These are phyloP conservation scores for Gracilaria caudata DNA, from an alignment of 23 red algal genomes.

Conservation along the genomic window DNA sequence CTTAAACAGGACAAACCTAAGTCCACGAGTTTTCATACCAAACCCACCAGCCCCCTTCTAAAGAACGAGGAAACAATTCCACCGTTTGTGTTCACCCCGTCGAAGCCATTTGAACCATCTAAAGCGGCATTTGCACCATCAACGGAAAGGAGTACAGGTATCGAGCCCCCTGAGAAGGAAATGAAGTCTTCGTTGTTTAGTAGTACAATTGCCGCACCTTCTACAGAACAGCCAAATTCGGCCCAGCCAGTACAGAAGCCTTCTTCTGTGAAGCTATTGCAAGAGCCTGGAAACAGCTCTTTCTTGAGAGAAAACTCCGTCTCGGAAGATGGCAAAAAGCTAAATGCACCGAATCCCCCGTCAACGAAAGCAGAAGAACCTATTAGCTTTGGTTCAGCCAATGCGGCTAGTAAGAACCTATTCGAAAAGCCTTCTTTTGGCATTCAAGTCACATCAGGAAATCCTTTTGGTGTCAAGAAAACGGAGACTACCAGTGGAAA, in stretches of 20 bases:
- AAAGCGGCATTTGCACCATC: neutral
- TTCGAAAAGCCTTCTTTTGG: neutral
- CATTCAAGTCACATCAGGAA: neutral
- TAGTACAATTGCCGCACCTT: neutral
- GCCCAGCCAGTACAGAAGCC: neutral
- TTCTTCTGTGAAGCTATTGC: neutral
- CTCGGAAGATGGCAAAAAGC: neutral
- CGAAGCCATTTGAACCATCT: neutral
- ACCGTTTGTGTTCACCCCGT: neutral
- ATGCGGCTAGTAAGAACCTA: neutral
- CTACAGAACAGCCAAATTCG: neutral
- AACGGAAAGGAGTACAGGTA: neutral
- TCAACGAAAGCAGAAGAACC: neutral
- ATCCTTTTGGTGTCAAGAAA: slow-evolving; percentile 31
- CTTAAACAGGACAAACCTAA: neutral
- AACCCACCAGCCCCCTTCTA: neutral
- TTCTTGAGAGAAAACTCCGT: neutral
- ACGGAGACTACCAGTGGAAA: neutral
- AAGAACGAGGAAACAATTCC: neutral
- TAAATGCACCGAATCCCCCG: neutral
- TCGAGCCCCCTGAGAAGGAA: neutral
- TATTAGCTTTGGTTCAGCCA: neutral
- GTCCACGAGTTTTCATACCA: neutral
- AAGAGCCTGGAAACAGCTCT: neutral
- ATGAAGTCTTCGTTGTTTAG: neutral